phyloP scores from a whole-genome alignment of 768 basidiomycete genomes.

The Calocera viscosa region DNA sequence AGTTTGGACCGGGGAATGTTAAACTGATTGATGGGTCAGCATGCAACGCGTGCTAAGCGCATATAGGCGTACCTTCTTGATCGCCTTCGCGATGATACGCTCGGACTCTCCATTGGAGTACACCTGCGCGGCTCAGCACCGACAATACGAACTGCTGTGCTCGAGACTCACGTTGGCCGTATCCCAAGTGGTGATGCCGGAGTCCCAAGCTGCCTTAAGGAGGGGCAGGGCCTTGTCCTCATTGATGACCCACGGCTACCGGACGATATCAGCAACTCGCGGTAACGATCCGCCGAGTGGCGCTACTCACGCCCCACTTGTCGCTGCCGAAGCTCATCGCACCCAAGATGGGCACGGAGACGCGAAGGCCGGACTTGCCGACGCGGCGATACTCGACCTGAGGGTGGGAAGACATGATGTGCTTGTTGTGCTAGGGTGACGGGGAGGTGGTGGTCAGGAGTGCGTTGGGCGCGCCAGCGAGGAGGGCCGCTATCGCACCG shows the following conservation, averaged over 20 bases:
- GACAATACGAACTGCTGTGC: too few relatives aligned
- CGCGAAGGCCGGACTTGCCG: conserved; percentile 26
- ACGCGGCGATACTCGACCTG: conserved; percentile 13
- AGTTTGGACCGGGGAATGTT: conserved; percentile 27
- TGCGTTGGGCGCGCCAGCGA: background rate
- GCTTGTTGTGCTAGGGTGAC: background rate
- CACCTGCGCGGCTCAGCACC: too few relatives aligned
- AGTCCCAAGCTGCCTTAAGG: conserved; percentile 32
- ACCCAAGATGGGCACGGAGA: conserved; percentile 29
- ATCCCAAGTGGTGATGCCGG: conserved; percentile 33
- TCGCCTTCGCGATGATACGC: conserved; percentile 28
- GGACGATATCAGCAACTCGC: conserved; percentile 4
- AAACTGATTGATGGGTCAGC: conserved; percentile 17
- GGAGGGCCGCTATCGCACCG: background rate
- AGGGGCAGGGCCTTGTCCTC: conserved; percentile 25
- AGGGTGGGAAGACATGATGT: conserved; percentile 3
- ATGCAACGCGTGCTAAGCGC: conserved; percentile 6
- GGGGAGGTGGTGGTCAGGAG: background rate
- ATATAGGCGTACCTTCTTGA: conserved; percentile 26
- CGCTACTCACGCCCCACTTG: background rate
- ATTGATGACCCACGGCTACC: conserved; percentile 16
- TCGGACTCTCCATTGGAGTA: conserved; percentile 32
- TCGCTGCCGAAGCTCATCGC: conserved; percentile 4
- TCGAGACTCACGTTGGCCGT: conserved; percentile 26
- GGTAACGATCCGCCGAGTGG: background rate